Conservation (phyloP, 164 flowering plant genomes). For the Aristolochia contorta region DNA sequence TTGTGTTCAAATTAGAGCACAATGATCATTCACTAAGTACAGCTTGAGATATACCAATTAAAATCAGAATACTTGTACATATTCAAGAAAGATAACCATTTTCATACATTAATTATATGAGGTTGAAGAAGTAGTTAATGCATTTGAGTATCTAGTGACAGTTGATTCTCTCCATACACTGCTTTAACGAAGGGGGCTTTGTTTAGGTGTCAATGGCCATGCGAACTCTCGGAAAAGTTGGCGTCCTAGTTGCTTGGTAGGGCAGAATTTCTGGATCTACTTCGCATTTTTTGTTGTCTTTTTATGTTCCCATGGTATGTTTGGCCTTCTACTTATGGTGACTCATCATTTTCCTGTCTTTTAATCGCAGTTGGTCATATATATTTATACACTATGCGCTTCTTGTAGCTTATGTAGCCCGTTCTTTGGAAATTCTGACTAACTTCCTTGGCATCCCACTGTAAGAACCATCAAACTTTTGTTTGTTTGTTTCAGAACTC, state of each 20-base stretch:
- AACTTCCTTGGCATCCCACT: slow-evolving; percentile 68
- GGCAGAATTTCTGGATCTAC: not conserved
- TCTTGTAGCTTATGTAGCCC: slow-evolving; percentile 91
- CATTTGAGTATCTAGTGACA: too few relatives aligned
- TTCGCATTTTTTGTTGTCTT: not conserved
- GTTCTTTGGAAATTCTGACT: slow-evolving; percentile 87
- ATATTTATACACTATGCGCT: slow-evolving; percentile 88
- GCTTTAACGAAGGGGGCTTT: not conserved
- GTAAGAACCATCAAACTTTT: slow-evolving; percentile 36
- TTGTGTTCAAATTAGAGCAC: too few relatives aligned
- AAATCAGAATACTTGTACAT: too few relatives aligned
- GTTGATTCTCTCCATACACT: too few relatives aligned
- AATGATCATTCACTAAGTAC: too few relatives aligned
- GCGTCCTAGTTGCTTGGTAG: slow-evolving; percentile 31
- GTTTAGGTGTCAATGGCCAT: slow-evolving; percentile 34
- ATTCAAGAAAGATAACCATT: too few relatives aligned
- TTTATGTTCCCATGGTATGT: not conserved
- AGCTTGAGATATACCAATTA: too few relatives aligned
- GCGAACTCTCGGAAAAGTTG: slow-evolving; percentile 28
- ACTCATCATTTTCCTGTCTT: slow-evolving; percentile 5
- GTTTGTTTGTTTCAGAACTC: not conserved
- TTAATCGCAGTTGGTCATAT: slow-evolving; percentile 82
- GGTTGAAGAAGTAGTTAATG: too few relatives aligned
- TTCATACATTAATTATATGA: too few relatives aligned
- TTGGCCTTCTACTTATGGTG: not conserved